Evolutionary conservation across 1,139 yeast species (phyloP).

Genomic region (Suhomyces wounanorum): DNA sequence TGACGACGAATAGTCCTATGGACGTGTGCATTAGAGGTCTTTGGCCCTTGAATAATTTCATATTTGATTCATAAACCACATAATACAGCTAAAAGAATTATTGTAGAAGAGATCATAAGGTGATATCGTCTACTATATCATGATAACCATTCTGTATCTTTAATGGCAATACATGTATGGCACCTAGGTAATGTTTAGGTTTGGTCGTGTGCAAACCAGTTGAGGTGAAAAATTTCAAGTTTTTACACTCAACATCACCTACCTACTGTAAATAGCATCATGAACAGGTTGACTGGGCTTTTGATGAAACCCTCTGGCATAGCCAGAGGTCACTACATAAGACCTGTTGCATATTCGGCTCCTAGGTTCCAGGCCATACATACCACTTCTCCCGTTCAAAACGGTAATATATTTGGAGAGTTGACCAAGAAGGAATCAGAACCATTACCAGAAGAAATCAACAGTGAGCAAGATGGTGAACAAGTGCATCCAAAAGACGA

Average conservation of each 20-base stretch:
- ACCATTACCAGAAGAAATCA: constrained; percentile 11
- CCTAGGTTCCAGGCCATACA: constrained; percentile 10
- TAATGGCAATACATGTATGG: no score
- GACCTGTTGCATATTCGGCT: constrained; percentile 2
- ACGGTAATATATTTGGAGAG: constrained; percentile 30
- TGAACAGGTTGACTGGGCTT: constrained; percentile 13
- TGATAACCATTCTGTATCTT: no score
- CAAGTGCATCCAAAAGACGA: constrained; percentile 33
- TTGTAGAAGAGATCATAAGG: not conserved
- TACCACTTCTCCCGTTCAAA: constrained; percentile 15
- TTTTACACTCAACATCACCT: constrained; percentile 5
- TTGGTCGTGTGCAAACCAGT: constrained; percentile 7
- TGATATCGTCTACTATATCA: no score
- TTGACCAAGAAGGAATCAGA: constrained; percentile 24
- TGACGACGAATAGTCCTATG: constrained; percentile 44
- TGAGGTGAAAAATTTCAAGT: constrained; percentile 4
- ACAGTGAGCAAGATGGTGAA: constrained; percentile 16
- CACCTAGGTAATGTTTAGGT: not conserved
- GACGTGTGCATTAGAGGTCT: constrained; percentile 12
- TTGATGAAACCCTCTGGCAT: constrained; percentile 7
- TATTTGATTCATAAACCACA: constrained; percentile 3
- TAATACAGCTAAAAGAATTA: not conserved
- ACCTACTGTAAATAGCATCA: constrained; percentile 10
- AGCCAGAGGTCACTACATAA: constrained; percentile 5
- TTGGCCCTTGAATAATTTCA: constrained; percentile 2